Conservation (phyloP, 208 protist species). For the Leishmania aethiopica region DNA sequence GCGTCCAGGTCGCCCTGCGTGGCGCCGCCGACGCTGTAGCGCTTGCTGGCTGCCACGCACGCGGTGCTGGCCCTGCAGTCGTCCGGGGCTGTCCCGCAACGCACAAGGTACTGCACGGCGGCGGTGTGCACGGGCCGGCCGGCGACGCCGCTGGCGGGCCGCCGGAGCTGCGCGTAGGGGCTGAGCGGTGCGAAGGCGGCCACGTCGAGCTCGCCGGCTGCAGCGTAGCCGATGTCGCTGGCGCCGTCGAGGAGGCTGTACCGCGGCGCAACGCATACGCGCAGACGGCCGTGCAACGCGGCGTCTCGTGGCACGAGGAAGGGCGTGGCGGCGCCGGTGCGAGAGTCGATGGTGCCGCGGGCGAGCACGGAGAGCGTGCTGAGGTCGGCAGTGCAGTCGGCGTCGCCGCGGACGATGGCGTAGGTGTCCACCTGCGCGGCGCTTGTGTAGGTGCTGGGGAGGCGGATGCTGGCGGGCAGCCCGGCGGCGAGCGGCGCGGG, state of each 20-base stretch:
- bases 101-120: constrained; percentile 41
- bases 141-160: constrained; percentile 31
- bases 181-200: background rate
- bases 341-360: constrained; percentile 31
- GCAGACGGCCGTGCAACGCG: constrained; percentile 4
- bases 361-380: constrained; percentile 15
- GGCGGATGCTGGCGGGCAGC: background rate
- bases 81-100: constrained; percentile 30
- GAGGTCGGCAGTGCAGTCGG: constrained; percentile 4
- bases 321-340: constrained; percentile 16
- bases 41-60: constrained; percentile 22
- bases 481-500: constrained; percentile 2
- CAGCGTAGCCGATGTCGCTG: constrained; percentile 38
- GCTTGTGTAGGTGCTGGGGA: background rate
- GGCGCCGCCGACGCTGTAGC: constrained; percentile 35
- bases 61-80: background rate
- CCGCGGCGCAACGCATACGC: constrained; percentile 31
- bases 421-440: constrained; percentile 4
- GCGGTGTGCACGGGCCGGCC: constrained; percentile 36
- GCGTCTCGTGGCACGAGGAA: constrained; percentile 33
- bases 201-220: background rate
- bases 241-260: constrained; percentile 9
- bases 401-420: background rate
- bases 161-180: background rate
- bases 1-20: constrained; percentile 16